These are phyloP conservation scores for Schizophyllum commune DNA, from an alignment of 1,284 basidiomycete species.

Conservation along the genomic window DNA sequence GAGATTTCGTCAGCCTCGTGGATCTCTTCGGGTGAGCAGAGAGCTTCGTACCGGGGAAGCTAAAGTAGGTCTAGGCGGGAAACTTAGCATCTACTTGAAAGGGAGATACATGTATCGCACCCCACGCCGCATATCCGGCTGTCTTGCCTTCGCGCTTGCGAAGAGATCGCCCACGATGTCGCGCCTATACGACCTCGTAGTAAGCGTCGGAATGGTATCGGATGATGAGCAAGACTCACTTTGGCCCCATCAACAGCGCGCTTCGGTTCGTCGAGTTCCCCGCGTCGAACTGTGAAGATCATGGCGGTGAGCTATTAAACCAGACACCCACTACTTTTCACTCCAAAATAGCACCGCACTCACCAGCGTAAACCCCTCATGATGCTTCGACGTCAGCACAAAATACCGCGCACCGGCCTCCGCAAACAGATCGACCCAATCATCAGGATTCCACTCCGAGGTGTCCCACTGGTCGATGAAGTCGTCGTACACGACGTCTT, in stretches of 20 bases:
- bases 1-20: background rate
- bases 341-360: constrained; percentile 29
- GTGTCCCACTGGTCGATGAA: constrained; percentile 50
- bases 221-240: constrained; percentile 17
- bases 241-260: constrained; percentile 36
- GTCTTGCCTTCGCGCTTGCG: constrained; percentile 38
- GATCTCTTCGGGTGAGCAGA: background rate
- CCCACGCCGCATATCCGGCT: constrained; percentile 41
- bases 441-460: constrained; percentile 41
- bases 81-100: constrained; percentile 27
- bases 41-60: background rate
- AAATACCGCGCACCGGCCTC: constrained; percentile 56
- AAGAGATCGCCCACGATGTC: constrained; percentile 49
- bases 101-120: constrained; percentile 44
- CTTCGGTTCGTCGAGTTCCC: constrained; percentile 42
- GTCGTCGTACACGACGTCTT: constrained; percentile 41
- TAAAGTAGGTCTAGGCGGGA: background rate
- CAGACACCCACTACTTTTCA: constrained; percentile 26
- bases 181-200: constrained; percentile 41
- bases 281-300: background rate
- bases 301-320: constrained; percentile 36
- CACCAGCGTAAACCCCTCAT: constrained; percentile 4
- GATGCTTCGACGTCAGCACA: constrained; percentile 24
- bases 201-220: too few relatives aligned
- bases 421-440: constrained; percentile 48